phyloP scores from a whole-genome alignment of 23 red algal species.

The Cyanidium caldarium region DNA sequence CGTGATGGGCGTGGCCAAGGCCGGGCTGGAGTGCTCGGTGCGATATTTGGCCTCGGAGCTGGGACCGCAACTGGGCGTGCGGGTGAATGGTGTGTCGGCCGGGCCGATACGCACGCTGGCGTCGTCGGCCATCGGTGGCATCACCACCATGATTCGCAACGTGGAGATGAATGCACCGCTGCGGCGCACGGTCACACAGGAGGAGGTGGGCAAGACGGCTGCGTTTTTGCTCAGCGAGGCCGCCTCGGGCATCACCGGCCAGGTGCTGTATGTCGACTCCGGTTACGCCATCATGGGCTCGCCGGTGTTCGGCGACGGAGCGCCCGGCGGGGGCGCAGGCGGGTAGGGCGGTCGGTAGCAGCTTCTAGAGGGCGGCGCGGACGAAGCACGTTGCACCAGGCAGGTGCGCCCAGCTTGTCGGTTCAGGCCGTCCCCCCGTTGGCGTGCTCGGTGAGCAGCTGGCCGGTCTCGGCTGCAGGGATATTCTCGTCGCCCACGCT shows the following conservation, averaged over 20 bases:
- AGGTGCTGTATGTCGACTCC: constrained; percentile 84
- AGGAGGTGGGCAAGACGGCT: constrained; percentile 77
- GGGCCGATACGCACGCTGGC: constrained; percentile 88
- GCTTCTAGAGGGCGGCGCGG: too few species aligned
- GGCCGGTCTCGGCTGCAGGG: too few species aligned
- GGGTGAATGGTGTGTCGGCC: constrained; percentile 75
- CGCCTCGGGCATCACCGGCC: constrained; percentile 87
- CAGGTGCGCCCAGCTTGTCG: too few species aligned
- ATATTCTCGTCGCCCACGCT: too few species aligned
- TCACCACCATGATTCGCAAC: constrained; percentile 70
- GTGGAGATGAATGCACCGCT: constrained; percentile 74
- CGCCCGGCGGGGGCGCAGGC: too few species aligned
- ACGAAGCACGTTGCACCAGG: too few species aligned
- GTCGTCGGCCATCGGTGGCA: constrained; percentile 80
- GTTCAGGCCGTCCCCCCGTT: too few species aligned
- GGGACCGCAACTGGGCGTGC: constrained; percentile 52
- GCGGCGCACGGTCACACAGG: constrained; percentile 52
- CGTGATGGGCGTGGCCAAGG: constrained; percentile 98
- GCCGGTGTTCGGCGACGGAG: too few species aligned
- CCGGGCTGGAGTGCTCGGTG: constrained; percentile 62
- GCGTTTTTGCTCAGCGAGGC: constrained; percentile 67
- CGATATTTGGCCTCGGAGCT: constrained; percentile 81
- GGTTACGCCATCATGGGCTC: constrained; percentile 86
- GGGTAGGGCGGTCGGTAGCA: too few species aligned
- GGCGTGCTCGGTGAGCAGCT: too few species aligned